Base-by-base conservation (phyloP, 768 basidiomycete species). In the Macrocybe gigantea region DNA sequence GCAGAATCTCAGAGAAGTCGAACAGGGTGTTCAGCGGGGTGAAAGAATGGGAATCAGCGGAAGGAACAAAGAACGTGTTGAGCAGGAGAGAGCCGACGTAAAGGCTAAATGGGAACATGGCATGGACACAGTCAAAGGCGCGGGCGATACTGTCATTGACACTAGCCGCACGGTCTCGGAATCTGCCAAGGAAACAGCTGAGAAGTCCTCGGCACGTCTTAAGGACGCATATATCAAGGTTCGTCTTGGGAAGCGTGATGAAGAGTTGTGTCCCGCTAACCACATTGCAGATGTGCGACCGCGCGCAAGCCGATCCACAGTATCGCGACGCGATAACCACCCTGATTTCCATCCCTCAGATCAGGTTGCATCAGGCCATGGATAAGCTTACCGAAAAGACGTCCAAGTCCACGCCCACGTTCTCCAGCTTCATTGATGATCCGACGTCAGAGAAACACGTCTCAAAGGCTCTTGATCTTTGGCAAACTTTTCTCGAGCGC, bases 401-500 rank as follows among this genome's bases (percentile, higher is more conserved):
- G 22, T 22, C 22, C 22, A 22, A 22, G 22, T 22, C 22, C 22
- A 70, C 74, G 47, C 59, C 71, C 22, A 75, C 77, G 0, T 67
- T 88, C 33, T 70, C 75, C 10, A 70, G 70, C 2, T 75, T 87
- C 57, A 69, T 87, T 47, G 60, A 75, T 7, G 85, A 88, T 44
- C 75, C 80, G 12, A 79, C 83, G 0, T 70, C 75, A 3, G 83
- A 81, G 44, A 75, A 85, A 57, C 81, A 85, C 52, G 60, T 85
- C 29, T 66, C 74, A 40, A 69, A 72, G 35, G 81, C 79, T 3
- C 62, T 88, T 29, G 52, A 61, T 9, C 62, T 74, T n/a, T 57
- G 77, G 35, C 76, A 81, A 53, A 62, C 57, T 0, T 57, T 79
- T 42, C 38, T 77, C 35, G 73, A 75, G 43, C 83, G 85, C 8